A percentile compares a stretch with the other conserved stretches of the same genome.
Evolutionary conservation across 495 filamentous ascomycete species (phyloP).

Genomic region (Penicillium samsonianum): DNA sequence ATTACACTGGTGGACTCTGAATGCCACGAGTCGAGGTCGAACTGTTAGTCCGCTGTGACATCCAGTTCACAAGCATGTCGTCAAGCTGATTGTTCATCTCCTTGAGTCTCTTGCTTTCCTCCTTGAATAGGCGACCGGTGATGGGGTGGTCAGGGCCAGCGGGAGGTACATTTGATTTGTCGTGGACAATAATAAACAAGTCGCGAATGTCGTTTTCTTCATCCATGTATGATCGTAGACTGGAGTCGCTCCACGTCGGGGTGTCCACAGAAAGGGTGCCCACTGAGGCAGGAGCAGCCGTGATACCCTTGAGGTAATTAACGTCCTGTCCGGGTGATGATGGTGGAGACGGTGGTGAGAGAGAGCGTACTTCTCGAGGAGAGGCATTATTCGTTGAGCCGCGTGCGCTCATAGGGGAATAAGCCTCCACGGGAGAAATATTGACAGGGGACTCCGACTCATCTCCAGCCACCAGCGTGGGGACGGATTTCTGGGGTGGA

Average conservation of each 20-base stretch:
- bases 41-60: slow-evolving; percentile 56
- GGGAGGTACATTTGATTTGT: slow-evolving; percentile 77
- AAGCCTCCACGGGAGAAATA: slow-evolving; percentile 54
- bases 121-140: slow-evolving; percentile 75
- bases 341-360: slow-evolving; percentile 62
- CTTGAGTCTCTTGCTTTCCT: slow-evolving; percentile 76
- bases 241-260: slow-evolving; percentile 79
- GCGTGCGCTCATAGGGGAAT: slow-evolving; percentile 46
- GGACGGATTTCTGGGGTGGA: slow-evolving; percentile 37
- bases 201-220: slow-evolving; percentile 90
- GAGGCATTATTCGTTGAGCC: slow-evolving; percentile 66
- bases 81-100: slow-evolving; percentile 86
- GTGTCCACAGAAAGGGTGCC: slow-evolving; percentile 41
- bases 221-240: slow-evolving; percentile 85
- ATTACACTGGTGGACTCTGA: slow-evolving; percentile 24
- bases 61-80: slow-evolving; percentile 80
- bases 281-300: slow-evolving; percentile 43
- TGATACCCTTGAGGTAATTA: slow-evolving; percentile 32
- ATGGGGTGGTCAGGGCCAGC: slow-evolving; percentile 81
- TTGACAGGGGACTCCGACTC: slow-evolving; percentile 76
- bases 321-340: slow-evolving; percentile 64
- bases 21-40: slow-evolving; percentile 19
- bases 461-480: slow-evolving; percentile 46
- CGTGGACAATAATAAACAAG: slow-evolving; percentile 85
- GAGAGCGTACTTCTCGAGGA: slow-evolving; percentile 60